Conservation (phyloP, 306 rosid genomes). For the Chamaecrista fasciculata region DNA sequence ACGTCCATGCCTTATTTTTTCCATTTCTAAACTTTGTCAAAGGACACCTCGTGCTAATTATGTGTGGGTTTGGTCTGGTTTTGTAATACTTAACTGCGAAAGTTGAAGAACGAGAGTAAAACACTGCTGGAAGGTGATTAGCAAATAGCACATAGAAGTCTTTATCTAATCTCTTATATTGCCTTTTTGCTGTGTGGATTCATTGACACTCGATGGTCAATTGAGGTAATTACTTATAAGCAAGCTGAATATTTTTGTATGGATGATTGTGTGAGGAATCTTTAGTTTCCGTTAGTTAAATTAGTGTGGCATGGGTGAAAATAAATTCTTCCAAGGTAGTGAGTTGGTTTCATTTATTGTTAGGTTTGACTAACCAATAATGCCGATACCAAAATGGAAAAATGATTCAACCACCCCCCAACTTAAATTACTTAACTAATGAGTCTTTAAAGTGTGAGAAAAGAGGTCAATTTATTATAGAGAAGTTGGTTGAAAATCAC, state of each 20-base stretch:
- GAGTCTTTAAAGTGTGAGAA: neutral
- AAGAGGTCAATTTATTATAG: too few species aligned
- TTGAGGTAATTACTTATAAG: neutral
- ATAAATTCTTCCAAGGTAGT: neutral
- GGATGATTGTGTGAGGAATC: constrained; percentile 10
- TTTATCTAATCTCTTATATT: neutral
- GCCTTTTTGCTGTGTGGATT: neutral
- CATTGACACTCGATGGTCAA: neutral
- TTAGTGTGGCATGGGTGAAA: neutral
- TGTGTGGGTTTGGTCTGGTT: neutral
- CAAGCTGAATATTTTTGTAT: neutral
- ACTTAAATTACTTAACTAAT: neutral
- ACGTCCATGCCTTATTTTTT: too few species aligned
- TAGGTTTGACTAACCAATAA: neutral
- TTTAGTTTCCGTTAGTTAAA: neutral
- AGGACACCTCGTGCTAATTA: neutral
- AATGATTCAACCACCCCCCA: neutral
- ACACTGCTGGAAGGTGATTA: neutral
- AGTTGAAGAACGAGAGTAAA: neutral
- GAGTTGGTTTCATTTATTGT: neutral
- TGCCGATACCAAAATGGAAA: neutral
- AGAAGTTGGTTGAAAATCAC: too few species aligned
- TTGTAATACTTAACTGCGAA: neutral
- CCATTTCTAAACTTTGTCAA: neutral
- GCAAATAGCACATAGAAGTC: neutral